phyloP scores from a whole-genome alignment of 2,329 filamentous ascomycete species.

The Scedosporium apiospermum region DNA sequence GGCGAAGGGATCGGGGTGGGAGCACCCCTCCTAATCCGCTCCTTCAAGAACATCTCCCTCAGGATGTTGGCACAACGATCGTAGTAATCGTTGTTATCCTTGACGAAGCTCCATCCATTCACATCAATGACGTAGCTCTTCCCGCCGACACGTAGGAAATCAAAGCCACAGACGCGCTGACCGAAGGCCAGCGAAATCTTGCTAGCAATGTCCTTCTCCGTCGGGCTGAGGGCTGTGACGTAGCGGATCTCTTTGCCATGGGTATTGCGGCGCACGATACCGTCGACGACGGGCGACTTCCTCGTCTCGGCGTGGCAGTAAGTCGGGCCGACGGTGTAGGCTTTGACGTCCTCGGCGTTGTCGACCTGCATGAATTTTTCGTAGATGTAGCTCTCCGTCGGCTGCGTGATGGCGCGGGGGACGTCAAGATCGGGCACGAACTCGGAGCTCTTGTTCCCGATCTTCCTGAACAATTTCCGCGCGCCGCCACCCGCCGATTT shows the following conservation, averaged over 20 bases:
- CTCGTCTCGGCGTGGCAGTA: constrained; percentile 96
- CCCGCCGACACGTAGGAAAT: constrained; percentile 76
- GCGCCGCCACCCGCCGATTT: constrained; percentile 80
- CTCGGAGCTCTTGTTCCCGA: constrained; percentile 98
- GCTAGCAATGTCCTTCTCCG: constrained; percentile 78
- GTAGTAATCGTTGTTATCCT: constrained; percentile 98
- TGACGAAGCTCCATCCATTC: constrained; percentile 99
- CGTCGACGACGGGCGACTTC: constrained; percentile 95
- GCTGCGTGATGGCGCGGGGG: constrained; percentile 75
- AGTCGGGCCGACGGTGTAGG: constrained; percentile 86
- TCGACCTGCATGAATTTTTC: constrained; percentile 96
- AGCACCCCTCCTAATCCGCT: constrained; percentile 58
- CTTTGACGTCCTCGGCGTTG: constrained; percentile 96
- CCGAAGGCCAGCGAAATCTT: constrained; percentile 89
- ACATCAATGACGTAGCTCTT: constrained; percentile 98
- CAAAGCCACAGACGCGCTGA: constrained; percentile 91
- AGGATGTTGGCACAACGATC: constrained; percentile 82
- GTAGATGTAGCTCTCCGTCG: constrained; percentile 81
- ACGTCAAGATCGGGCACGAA: constrained; percentile 68
- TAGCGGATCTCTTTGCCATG: constrained; percentile 97
- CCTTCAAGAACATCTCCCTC: constrained; percentile 77
- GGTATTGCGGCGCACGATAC: constrained; percentile 88
- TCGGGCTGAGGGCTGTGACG: constrained; percentile 71
- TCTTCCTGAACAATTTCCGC: constrained; percentile 86
- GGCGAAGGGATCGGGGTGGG: constrained; percentile 35